These are phyloP conservation scores for Prunella vulgaris DNA, from an alignment of 257 asterid genomes.

Conservation along the genomic window DNA sequence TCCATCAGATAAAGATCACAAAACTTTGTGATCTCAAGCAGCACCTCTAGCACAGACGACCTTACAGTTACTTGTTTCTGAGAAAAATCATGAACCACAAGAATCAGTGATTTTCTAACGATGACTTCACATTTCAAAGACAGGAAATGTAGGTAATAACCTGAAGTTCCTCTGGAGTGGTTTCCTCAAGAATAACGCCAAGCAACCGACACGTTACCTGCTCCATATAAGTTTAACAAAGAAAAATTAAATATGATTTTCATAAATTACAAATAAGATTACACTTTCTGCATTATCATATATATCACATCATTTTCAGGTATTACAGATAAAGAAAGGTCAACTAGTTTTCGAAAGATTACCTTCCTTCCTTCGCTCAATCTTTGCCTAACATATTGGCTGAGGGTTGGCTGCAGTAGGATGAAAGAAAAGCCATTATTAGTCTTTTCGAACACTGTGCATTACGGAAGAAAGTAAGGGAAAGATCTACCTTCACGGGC, in stretches of 20 bases:
- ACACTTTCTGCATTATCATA: background rate
- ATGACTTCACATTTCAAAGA: background rate
- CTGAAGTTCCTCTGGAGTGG: slow-evolving; percentile 91
- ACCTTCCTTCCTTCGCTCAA: slow-evolving; percentile 97
- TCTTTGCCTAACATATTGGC: slow-evolving; percentile 80
- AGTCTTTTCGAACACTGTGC: background rate
- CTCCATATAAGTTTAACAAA: slow-evolving; percentile 7
- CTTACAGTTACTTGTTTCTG: slow-evolving; percentile 88
- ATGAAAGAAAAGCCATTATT: background rate
- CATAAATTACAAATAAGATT: background rate
- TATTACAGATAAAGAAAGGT: background rate
- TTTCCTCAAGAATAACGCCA: slow-evolving; percentile 84
- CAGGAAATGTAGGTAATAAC: slow-evolving; percentile 30
- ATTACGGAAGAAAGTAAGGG: background rate
- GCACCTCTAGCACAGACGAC: slow-evolving; percentile 76
- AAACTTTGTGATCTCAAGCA: slow-evolving; percentile 82
- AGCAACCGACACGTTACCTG: slow-evolving; percentile 90
- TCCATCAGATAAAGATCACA: slow-evolving; percentile 95
- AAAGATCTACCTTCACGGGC: slow-evolving; percentile 55
- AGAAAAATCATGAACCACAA: slow-evolving; percentile 9
- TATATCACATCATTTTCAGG: background rate
- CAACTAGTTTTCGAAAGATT: slow-evolving; percentile 16
- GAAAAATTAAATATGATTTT: background rate
- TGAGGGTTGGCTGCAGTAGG: slow-evolving; percentile 73
- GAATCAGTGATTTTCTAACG: slow-evolving; percentile 14